phyloP scores from a whole-genome alignment of 139 green algal species.

The Volvox africanus region DNA sequence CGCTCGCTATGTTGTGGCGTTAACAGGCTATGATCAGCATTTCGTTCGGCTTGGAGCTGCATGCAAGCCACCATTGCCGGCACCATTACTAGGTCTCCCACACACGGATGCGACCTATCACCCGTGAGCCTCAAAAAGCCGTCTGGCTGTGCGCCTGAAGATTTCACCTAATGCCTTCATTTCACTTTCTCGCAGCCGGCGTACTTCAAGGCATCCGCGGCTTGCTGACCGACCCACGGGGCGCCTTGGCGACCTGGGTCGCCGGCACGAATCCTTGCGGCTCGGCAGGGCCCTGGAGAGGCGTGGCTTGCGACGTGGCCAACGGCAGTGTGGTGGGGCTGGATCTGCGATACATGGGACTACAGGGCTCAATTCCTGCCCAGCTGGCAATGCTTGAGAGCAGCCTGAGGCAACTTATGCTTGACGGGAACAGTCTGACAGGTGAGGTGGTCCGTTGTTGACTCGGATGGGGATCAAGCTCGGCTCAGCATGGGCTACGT shows the following conservation, averaged over 20 bases:
- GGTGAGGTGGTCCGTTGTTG: neutral
- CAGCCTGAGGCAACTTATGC: neutral
- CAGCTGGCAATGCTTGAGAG: constrained; percentile 1
- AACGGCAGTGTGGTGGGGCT: neutral
- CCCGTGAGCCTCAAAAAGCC: no score
- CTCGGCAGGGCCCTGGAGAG: neutral
- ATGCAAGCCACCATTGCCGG: no score
- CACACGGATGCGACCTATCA: no score
- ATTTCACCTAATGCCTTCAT: neutral
- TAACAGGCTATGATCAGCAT: no score
- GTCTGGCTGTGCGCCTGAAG: no score
- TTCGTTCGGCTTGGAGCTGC: no score
- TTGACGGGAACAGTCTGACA: constrained; percentile 1
- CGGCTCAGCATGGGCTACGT: no score
- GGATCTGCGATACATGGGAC: neutral
- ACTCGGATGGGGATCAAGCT: no score
- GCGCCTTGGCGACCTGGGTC: constrained; percentile 2
- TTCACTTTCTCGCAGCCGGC: neutral
- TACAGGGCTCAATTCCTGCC: neutral
- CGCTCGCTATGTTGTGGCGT: no score
- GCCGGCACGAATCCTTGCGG: constrained; percentile 26
- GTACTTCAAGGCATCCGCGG: neutral
- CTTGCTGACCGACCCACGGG: neutral
- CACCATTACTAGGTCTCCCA: no score
- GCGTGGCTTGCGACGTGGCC: neutral